phyloP scores from a whole-genome alignment of 768 basidiomycete genomes.

The Boletus barrowsii region DNA sequence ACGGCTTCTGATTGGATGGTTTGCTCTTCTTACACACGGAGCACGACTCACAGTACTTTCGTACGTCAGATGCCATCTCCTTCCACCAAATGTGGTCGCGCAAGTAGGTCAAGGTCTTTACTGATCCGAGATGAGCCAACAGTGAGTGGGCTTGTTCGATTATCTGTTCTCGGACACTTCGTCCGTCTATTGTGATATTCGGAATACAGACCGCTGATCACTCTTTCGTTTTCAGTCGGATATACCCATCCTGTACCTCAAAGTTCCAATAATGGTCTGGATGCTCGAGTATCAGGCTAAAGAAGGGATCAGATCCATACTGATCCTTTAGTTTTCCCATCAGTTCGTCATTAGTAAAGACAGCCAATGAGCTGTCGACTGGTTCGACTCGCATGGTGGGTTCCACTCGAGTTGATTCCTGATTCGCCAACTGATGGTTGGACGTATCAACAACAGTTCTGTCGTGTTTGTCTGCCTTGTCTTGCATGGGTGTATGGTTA shows the following conservation, averaged over 20 bases:
- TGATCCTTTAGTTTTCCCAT: too few species aligned
- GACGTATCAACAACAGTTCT: too few species aligned
- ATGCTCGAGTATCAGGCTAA: too few species aligned
- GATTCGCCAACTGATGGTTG: too few species aligned
- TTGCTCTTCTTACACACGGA: neutral
- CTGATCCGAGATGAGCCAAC: constrained; percentile 36
- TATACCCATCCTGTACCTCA: constrained; percentile 10
- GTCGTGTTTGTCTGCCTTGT: too few species aligned
- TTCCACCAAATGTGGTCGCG: constrained; percentile 32
- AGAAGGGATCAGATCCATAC: too few species aligned
- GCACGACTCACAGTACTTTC: neutral
- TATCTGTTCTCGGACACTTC: constrained; percentile 28
- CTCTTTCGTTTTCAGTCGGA: constrained; percentile 4
- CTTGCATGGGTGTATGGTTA: too few species aligned
- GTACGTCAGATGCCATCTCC: constrained; percentile 24
- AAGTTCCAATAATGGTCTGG: constrained; percentile 22
- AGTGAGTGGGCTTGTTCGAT: constrained; percentile 39
- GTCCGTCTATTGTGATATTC: neutral
- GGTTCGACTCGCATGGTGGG: too few species aligned
- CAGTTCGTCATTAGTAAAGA: too few species aligned
- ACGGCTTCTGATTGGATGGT: constrained; percentile 25
- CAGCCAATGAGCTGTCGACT: too few species aligned
- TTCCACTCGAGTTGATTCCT: too few species aligned
- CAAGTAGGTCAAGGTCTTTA: constrained; percentile 32
- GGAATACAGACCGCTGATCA: constrained; percentile 27